A percentile compares a stretch with the other conserved stretches of the same genome.
phyloP scores from a whole-genome alignment of 179 eudicot species.

The Carnegiea gigantea region DNA sequence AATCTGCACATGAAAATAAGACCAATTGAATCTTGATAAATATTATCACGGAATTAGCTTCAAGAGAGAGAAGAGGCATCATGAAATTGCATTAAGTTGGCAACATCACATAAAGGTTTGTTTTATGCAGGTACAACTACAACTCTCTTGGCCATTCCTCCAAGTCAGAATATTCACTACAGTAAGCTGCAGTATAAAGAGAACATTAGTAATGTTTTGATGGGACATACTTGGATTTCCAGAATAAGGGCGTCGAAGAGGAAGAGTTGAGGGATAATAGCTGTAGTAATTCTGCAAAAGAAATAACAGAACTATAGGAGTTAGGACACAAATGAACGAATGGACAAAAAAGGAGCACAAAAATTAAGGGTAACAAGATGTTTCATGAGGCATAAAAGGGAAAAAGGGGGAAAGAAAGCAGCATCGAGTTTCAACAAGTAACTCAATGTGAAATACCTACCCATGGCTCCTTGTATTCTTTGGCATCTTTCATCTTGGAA shows the following conservation, averaged over 20 bases:
- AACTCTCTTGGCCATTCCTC: neutral
- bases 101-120: neutral
- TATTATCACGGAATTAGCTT: neutral
- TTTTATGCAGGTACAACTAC: neutral
- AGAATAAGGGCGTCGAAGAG: slow-evolving; percentile 78
- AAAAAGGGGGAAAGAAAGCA: neutral
- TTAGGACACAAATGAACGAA: neutral
- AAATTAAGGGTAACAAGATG: neutral
- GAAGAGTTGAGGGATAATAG: slow-evolving; percentile 66
- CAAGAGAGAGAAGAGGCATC: slow-evolving; percentile 1
- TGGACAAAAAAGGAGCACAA: neutral
- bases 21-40: neutral
- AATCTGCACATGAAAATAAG: slow-evolving; percentile 42
- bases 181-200: neutral
- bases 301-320: slow-evolving; percentile 1
- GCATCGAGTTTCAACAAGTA: neutral
- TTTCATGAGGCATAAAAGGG: neutral
- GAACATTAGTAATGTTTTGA: neutral
- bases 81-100: slow-evolving; percentile 4
- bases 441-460: slow-evolving; percentile 37
- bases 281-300: slow-evolving; percentile 62
- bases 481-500: slow-evolving; percentile 29
- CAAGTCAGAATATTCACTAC: no score
- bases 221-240: slow-evolving; percentile 73
- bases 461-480: slow-evolving; percentile 87